phyloP scores from a whole-genome alignment of 2,329 filamentous ascomycete species.

The Fulvia fulva region DNA sequence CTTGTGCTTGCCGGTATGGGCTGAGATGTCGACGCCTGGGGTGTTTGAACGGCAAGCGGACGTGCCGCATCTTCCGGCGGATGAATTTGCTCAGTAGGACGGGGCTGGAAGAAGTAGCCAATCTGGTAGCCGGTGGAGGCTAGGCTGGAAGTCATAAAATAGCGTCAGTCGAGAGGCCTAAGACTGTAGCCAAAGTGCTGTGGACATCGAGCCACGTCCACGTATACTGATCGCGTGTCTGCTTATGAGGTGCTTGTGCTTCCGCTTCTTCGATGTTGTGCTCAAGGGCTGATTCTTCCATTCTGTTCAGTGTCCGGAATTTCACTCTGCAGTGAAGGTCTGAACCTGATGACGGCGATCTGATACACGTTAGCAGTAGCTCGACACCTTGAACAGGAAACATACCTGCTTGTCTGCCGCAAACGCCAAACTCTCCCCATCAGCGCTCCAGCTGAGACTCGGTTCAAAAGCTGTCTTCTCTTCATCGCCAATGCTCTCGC shows the following conservation, averaged over 20 bases:
- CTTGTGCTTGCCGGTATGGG: constrained; percentile 30
- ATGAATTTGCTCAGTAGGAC: neutral
- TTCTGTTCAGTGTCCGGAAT: constrained; percentile 1
- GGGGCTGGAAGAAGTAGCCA: too few species aligned
- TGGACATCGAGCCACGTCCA: too few species aligned
- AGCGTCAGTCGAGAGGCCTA: neutral
- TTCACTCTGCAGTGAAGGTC: constrained; percentile 9
- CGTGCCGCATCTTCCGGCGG: neutral
- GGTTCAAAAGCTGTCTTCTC: constrained; percentile 26
- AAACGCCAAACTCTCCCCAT: constrained; percentile 52
- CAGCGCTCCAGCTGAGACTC: constrained; percentile 49
- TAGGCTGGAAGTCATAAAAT: neutral
- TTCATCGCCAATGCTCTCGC: constrained; percentile 17
- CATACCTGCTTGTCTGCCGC: constrained; percentile 42
- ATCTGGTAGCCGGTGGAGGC: neutral
- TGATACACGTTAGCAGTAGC: neutral
- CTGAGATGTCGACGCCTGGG: constrained; percentile 21
- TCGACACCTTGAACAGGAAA: neutral
- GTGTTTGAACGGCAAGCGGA: constrained; percentile 20
- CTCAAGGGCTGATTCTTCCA: constrained; percentile 5
- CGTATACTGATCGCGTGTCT: too few species aligned
- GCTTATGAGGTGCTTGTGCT: neutral
- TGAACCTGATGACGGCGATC: constrained; percentile 23
- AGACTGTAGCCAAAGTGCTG: neutral
- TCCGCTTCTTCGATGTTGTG: neutral